These are phyloP conservation scores for Oryza glaberrima DNA, from an alignment of 176 grass and related monocot species.

Conservation along the genomic window DNA sequence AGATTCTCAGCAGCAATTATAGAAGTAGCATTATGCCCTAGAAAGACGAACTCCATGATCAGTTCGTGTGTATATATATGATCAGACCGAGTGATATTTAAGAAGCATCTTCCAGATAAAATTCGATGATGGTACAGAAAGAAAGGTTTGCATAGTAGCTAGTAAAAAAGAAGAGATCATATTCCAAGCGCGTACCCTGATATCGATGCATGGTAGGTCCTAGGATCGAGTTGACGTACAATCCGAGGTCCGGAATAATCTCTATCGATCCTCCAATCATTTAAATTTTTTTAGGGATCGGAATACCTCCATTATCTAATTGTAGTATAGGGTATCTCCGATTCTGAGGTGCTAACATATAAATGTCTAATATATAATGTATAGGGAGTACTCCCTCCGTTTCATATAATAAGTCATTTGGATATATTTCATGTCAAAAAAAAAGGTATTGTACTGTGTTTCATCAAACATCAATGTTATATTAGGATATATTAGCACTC, in stretches of 20 bases:
- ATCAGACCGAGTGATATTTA: slow-evolving; percentile 39
- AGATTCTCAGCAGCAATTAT: slow-evolving; percentile 43
- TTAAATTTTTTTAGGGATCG: too few relatives aligned
- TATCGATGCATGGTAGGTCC: slow-evolving; percentile 8
- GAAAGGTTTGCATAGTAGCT: background rate
- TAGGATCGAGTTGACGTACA: slow-evolving; percentile 15
- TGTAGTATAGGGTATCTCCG: too few relatives aligned
- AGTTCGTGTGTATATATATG: slow-evolving; percentile 17
- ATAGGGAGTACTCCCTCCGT: too few relatives aligned
- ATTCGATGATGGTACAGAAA: slow-evolving; percentile 39
- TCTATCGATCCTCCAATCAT: background rate
- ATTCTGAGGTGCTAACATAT: too few relatives aligned
- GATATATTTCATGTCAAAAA: too few relatives aligned
- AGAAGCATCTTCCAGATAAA: slow-evolving; percentile 40
- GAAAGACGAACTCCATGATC: slow-evolving; percentile 26
- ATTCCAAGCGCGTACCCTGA: slow-evolving; percentile 34
- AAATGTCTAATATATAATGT: too few relatives aligned
- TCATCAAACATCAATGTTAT: too few relatives aligned
- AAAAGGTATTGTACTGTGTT: too few relatives aligned
- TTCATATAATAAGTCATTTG: too few relatives aligned
- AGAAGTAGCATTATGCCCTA: slow-evolving; percentile 48
- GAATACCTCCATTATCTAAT: too few relatives aligned
- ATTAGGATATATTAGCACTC: too few relatives aligned
- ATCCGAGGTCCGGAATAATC: slow-evolving; percentile 30
- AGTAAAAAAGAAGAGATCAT: slow-evolving; percentile 1